Base-by-base conservation (phyloP, 805 yeast genomes). In the Pichia gijzeniarum region DNA sequence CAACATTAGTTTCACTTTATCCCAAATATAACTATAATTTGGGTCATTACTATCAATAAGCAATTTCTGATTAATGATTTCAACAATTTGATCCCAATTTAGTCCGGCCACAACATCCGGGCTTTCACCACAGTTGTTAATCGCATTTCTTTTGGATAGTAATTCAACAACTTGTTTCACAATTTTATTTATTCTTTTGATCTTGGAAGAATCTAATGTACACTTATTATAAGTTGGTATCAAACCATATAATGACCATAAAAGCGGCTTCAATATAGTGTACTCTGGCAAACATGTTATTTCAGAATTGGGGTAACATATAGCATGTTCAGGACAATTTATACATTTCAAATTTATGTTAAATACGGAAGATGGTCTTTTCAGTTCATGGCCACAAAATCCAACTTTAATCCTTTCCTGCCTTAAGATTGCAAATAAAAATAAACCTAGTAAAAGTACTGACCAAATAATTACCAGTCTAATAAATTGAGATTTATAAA, bases 321-420 rank as follows among this genome's bases (percentile, higher is more conserved):
- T 68, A 0, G 90, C 93, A 63, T 90, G 83, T 2, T 72, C 74
- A 1, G 98, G 98, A 61, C 98, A 91, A 16, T 77, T 77, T 3
- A 79, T 67, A 65, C 99, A 91, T 0, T 55, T 43, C 3, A 95
- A 91, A 38, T 72, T 74, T 40, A 84, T 61, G 31, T 82, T 84
- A 5, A 73, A 32, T 35, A 59, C 52, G 0, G 60, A 58, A 8
- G 53, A 44, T 14, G 31, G 14, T 21, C 20, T 17, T 20, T 69
- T 45, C 13, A 78, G 65, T 54, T 81, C 85, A 30, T 71, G 65
- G 0, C 91, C 91, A 67, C 96, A 88, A 61, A 79, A 88, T 0
- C 96, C 96, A 43, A 82, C 70, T 20, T 72, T 62, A 13, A 76
- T 61, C 39, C 77, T 71, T 57, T 84, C 87, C 46, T 80, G 81